Conservation (phyloP, 495 filamentous ascomycete genomes). For the Thermochaetoides thermophila region DNA sequence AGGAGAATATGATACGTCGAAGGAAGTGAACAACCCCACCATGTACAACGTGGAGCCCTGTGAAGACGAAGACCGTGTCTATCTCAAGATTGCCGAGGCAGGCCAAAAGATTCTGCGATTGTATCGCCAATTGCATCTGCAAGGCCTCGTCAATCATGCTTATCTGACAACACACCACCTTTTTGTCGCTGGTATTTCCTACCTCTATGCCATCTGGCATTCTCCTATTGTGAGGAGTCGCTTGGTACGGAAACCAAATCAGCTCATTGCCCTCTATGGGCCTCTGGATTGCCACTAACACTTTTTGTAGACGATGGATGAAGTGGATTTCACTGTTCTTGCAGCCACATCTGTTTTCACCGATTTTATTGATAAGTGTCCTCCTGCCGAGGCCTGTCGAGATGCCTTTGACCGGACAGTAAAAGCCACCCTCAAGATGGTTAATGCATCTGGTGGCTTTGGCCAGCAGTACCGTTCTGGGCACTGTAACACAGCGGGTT, state of each 20-base stretch:
- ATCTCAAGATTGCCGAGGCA: conserved; percentile 85
- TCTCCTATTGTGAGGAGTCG: conserved; percentile 73
- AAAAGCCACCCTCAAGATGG: conserved; percentile 89
- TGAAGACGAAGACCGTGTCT: conserved; percentile 83
- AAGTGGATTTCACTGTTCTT: conserved; percentile 89
- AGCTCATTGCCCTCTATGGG: no score
- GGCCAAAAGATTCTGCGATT: conserved; percentile 83
- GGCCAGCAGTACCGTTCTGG: conserved; percentile 25
- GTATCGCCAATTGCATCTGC: conserved; percentile 77
- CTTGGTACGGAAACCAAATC: conserved; percentile 58
- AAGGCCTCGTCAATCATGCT: conserved; percentile 86
- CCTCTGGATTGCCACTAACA: no score
- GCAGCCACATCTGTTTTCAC: conserved; percentile 58
- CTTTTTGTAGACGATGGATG: conserved; percentile 59
- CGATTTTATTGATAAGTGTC: conserved; percentile 29
- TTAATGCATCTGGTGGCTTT: conserved; percentile 67
- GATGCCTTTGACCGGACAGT: conserved; percentile 94
- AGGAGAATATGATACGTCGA: conserved; percentile 57
- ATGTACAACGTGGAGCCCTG: conserved; percentile 37
- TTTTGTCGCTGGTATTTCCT: conserved; percentile 95
- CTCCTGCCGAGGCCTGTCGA: conserved; percentile 50
- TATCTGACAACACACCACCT: conserved; percentile 94
- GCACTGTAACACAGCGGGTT: background rate
- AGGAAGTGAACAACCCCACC: conserved; percentile 34
- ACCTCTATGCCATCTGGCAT: conserved; percentile 95